Evolutionary conservation across 768 basidiomycete genomes (phyloP).

Genomic region (Pleurotus pulmonarius): DNA sequence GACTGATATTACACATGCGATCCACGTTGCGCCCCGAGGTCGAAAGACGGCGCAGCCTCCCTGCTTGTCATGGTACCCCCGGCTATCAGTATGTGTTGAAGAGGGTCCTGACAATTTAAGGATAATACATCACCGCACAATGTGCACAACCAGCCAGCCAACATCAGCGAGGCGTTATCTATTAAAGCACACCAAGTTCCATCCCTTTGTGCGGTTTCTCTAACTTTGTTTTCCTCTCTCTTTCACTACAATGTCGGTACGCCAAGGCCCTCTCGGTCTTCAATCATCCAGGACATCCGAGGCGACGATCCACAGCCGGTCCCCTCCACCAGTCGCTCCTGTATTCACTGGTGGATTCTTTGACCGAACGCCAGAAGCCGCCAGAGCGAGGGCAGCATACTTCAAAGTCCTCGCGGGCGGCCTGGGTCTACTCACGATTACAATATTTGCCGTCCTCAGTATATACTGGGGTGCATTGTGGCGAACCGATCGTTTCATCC

Average conservation of each 20-base stretch:
- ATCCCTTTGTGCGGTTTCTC: background rate
- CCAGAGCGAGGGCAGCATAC: constrained; percentile 35
- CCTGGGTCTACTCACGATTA: constrained; percentile 18
- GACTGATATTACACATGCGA: too few species aligned
- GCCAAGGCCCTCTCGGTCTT: background rate
- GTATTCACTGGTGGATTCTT: constrained; percentile 23
- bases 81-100: too few species aligned
- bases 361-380: constrained; percentile 19
- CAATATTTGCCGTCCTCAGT: background rate
- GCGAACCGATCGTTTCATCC: constrained; percentile 27
- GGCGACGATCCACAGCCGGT: background rate
- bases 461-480: constrained; percentile 46
- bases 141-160: background rate
- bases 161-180: background rate
- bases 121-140: background rate
- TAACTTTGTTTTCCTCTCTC: background rate
- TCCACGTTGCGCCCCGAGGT: too few species aligned
- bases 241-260: background rate
- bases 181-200: background rate
- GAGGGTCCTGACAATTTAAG: background rate
- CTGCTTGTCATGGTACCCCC: too few species aligned
- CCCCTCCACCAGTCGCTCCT: background rate
- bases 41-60: too few species aligned
- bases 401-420: constrained; percentile 37
- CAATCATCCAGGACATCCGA: background rate